Percentiles rank a stretch among this genome's conserved stretches.
Evolutionary conservation across 139 green algal genomes (phyloP).

Genomic region (Astrephomene gubernaculifera): DNA sequence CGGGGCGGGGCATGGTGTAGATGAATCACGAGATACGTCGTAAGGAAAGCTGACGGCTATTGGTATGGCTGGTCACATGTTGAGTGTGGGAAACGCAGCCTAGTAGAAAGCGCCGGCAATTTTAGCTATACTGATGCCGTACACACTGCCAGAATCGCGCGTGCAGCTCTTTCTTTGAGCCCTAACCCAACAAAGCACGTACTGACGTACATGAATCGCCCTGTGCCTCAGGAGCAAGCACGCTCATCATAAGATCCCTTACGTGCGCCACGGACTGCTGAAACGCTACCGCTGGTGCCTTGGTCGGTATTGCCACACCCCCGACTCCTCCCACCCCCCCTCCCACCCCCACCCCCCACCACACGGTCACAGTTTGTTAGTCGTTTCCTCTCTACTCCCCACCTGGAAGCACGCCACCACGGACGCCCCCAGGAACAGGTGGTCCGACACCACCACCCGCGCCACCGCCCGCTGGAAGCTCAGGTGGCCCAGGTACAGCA

Average conservation of each 20-base stretch:
- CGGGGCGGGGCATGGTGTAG: background rate
- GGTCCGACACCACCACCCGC: conserved; percentile 34
- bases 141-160: background rate
- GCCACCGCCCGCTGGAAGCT: background rate
- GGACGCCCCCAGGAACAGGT: conserved; percentile 48
- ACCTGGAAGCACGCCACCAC: conserved; percentile 51
- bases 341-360: background rate
- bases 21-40: too few relatives aligned
- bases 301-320: background rate
- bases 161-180: too few relatives aligned
- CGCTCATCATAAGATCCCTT: background rate
- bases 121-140: background rate
- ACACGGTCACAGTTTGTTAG: too few relatives aligned
- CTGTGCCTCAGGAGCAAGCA: too few relatives aligned
- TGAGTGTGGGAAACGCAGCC: background rate
- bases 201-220: too few relatives aligned
- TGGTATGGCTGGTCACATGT: background rate
- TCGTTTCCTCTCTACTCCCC: background rate
- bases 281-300: background rate
- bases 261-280: background rate
- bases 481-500: conserved; percentile 36
- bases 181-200: too few relatives aligned
- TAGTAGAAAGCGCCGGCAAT: background rate
- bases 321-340: background rate
- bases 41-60: too few relatives aligned